A percentile compares a stretch with the other conserved stretches of the same genome.
Evolutionary conservation across 805 yeast genomes (phyloP).

Genomic region (Candida golubevii): DNA sequence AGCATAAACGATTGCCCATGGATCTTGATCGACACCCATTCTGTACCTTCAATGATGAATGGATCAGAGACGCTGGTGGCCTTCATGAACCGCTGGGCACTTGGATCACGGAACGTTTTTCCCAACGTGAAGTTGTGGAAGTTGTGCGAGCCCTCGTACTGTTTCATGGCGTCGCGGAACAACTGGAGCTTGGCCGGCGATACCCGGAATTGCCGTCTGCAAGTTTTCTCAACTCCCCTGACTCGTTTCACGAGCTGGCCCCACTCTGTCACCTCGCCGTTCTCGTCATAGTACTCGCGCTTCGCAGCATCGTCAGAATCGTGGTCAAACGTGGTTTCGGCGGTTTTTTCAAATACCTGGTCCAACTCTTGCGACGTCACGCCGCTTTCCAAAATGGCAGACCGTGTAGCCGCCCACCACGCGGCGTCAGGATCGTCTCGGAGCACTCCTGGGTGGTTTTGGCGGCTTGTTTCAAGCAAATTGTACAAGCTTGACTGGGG

Average conservation of each 20-base stretch:
- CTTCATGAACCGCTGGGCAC: slow-evolving; percentile 81
- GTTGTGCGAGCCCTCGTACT: slow-evolving; percentile 84
- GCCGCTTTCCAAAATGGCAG: slow-evolving; percentile 23
- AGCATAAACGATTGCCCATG: slow-evolving; percentile 99
- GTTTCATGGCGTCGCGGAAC: slow-evolving; percentile 64
- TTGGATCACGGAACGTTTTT: slow-evolving; percentile 77
- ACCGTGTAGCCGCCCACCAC: slow-evolving; percentile 47
- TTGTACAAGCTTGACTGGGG: slow-evolving; percentile 65
- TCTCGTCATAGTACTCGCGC: slow-evolving; percentile 28
- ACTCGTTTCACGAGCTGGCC: slow-evolving; percentile 45
- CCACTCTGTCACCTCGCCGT: slow-evolving; percentile 34
- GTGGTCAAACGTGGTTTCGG: slow-evolving; percentile 24
- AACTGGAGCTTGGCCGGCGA: slow-evolving; percentile 55
- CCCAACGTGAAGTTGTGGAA: slow-evolving; percentile 87
- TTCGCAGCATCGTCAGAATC: slow-evolving; percentile 23
- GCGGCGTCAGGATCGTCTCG: slow-evolving; percentile 64
- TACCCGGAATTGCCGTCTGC: slow-evolving; percentile 68
- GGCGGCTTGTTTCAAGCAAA: slow-evolving; percentile 50
- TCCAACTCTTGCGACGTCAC: slow-evolving; percentile 12
- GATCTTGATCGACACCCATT: slow-evolving; percentile 92
- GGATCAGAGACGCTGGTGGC: slow-evolving; percentile 78
- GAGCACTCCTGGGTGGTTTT: slow-evolving; percentile 53
- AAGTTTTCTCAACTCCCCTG: slow-evolving; percentile 59
- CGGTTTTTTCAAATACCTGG: slow-evolving; percentile 30
- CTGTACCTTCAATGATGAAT: slow-evolving; percentile 86